Conservation (phyloP, 805 yeast genomes). For the Candida sithepensis region DNA sequence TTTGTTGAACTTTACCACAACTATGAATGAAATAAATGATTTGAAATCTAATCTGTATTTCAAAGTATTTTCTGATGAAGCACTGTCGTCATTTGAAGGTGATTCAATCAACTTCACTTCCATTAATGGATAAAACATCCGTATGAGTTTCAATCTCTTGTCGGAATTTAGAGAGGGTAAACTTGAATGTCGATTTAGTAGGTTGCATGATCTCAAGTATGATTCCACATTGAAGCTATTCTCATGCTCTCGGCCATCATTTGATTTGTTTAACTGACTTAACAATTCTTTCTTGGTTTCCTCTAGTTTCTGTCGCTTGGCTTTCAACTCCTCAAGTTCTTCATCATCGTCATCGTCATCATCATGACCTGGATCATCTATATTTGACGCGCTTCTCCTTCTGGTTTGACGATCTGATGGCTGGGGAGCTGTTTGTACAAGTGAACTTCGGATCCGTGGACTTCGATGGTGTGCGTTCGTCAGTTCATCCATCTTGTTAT, state of each 20-base stretch:
- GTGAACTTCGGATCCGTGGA: too few species aligned
- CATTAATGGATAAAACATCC: slow-evolving; percentile 28
- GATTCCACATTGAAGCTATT: slow-evolving; percentile 14
- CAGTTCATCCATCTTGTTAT: too few species aligned
- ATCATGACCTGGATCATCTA: not conserved
- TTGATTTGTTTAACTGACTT: not conserved
- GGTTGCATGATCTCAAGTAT: slow-evolving; percentile 14
- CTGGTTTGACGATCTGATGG: too few species aligned
- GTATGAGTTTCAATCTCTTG: slow-evolving; percentile 18
- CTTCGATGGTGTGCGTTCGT: too few species aligned
- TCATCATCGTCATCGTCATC: slow-evolving; percentile 13
- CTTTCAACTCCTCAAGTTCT: slow-evolving; percentile 9
- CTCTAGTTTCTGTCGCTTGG: slow-evolving; percentile 6
- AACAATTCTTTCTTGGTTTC: not conserved
- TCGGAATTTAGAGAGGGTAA: slow-evolving; percentile 29
- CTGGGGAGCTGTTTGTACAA: too few species aligned
- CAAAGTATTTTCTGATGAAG: slow-evolving; percentile 3
- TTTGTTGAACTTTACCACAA: slow-evolving; percentile 10
- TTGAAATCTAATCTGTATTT: slow-evolving; percentile 14
- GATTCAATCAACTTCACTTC: slow-evolving; percentile 10
- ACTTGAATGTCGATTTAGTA: slow-evolving; percentile 19
- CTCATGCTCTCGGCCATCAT: not conserved
- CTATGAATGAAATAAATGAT: slow-evolving; percentile 13
- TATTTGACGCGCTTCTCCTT: too few species aligned
- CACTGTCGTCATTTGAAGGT: not conserved